phyloP scores from a whole-genome alignment of 176 grass and related monocot genomes.

The Lolium multiflorum region DNA sequence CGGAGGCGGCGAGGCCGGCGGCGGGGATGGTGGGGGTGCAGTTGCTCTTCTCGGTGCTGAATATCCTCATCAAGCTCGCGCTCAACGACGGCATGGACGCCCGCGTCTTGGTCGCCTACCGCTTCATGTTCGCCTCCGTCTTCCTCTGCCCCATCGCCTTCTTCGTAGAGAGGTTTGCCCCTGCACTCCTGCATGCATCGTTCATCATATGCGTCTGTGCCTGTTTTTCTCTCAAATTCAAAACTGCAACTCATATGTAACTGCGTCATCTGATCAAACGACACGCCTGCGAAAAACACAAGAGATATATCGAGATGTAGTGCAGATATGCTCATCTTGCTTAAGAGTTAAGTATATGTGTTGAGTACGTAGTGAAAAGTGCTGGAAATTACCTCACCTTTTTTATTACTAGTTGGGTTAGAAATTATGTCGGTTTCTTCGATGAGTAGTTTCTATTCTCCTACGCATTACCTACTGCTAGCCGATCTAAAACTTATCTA shows the following conservation, averaged over 20 bases:
- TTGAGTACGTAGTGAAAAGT: too few relatives aligned
- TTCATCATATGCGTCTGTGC: too few relatives aligned
- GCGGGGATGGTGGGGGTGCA: conserved; percentile 44
- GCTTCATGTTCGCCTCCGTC: conserved; percentile 54
- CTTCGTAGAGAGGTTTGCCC: conserved; percentile 57
- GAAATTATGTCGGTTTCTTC: not conserved
- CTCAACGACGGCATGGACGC: conserved; percentile 72
- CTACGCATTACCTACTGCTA: not conserved
- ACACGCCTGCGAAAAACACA: too few relatives aligned
- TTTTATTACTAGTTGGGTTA: too few relatives aligned
- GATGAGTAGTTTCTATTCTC: not conserved
- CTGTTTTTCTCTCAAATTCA: too few relatives aligned
- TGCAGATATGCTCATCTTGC: too few relatives aligned
- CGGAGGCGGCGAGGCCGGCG: conserved; percentile 34
- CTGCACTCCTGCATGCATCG: too few relatives aligned
- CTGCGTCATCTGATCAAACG: too few relatives aligned
- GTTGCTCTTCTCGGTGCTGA: conserved; percentile 42
- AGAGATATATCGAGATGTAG: too few relatives aligned
- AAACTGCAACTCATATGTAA: too few relatives aligned
- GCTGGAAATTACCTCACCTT: too few relatives aligned
- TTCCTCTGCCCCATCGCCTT: conserved; percentile 73
- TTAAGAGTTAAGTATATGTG: too few relatives aligned
- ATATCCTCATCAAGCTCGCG: conserved; percentile 72
- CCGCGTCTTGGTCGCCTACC: conserved; percentile 67
- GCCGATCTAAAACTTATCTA: not conserved